Evolutionary conservation across 73 alveolate species (phyloP), one percentile per base, ranked within the genome.

Genomic region (Tetrahymena elliotti): DNA sequence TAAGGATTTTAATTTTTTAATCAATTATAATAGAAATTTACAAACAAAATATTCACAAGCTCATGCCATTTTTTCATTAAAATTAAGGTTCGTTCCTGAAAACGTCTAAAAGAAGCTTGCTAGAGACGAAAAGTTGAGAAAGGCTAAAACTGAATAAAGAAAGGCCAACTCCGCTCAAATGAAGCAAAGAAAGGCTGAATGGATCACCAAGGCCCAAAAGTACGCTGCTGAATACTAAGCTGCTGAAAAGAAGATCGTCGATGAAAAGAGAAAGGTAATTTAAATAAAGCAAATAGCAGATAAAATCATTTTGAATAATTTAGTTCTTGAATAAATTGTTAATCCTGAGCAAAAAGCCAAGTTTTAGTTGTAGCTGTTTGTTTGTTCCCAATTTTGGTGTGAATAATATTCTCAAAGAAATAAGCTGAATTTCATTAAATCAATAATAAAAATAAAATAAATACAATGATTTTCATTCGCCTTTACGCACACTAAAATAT

Each of bases 121-220:
- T 47, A 94, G 96, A 94, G 95, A 94, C 93, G 53, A 84, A 84
- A 94, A 88, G 93, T 84, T 94, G 52, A 94, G 95, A 94, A 68
- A 94, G 31, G 93, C 93, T 16, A 92, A 36, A 27, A 93, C 93
- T 36, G 39, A 94, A 53, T 38, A 52, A 84, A 94, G 96, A 94
- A 92, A 68, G 53, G 95, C 38, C 37, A 84, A 93, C 47, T 94
- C 93, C 47, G 95, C 93, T 24, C 38, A 84, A 35, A 94, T 84
- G 36, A 94, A 94, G 94, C 39, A 27, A 31, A 84, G 95, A 88
- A 94, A 94, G 93, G 96, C 96, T 39, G 82, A 33, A 47, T 94
- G 84, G 39, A 53, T 68, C 38, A 47, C 93, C 95, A 94, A 92
- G 82, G 96, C 96, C 93, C 53, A 94, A 36, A 94, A 93, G 83